Conservation (phyloP, 1,139 yeast genomes). For the Sugiyamaella pinicola region DNA sequence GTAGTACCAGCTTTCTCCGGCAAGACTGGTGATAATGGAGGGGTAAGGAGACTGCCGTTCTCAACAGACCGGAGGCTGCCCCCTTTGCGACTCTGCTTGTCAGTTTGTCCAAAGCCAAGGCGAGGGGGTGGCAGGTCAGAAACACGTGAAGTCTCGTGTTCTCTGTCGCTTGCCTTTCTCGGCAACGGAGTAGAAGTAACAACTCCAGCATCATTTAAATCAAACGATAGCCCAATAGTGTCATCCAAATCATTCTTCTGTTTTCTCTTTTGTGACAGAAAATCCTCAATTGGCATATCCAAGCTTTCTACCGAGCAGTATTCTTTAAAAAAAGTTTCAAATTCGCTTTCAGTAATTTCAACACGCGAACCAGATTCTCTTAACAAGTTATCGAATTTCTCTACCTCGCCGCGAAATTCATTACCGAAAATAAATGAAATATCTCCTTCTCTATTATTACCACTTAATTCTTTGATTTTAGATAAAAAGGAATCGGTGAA, state of each 20-base stretch:
- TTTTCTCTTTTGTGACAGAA: constrained; percentile 1
- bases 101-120: neutral
- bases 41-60: neutral
- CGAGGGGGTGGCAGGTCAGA: neutral
- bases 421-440: constrained; percentile 10
- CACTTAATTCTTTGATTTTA: constrained; percentile 1
- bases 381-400: neutral
- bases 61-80: constrained; percentile 1
- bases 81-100: neutral
- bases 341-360: constrained; percentile 4
- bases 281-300: constrained; percentile 2
- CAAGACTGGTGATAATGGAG: constrained; percentile 6
- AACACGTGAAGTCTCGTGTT: neutral
- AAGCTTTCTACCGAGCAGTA: constrained; percentile 8
- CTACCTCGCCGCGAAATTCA: constrained; percentile 10
- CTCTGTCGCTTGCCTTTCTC: neutral
- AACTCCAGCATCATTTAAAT: neutral
- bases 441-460: constrained; percentile 10
- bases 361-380: constrained; percentile 4
- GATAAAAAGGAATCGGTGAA: constrained; percentile 5
- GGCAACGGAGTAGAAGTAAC: constrained; percentile 8
- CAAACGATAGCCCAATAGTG: neutral
- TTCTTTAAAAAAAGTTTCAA: constrained; percentile 10
- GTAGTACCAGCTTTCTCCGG: too few species aligned
- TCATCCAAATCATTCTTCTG: neutral